These are phyloP conservation scores for Silybum marianum DNA, from an alignment of 129 eudicot species.

Conservation along the genomic window DNA sequence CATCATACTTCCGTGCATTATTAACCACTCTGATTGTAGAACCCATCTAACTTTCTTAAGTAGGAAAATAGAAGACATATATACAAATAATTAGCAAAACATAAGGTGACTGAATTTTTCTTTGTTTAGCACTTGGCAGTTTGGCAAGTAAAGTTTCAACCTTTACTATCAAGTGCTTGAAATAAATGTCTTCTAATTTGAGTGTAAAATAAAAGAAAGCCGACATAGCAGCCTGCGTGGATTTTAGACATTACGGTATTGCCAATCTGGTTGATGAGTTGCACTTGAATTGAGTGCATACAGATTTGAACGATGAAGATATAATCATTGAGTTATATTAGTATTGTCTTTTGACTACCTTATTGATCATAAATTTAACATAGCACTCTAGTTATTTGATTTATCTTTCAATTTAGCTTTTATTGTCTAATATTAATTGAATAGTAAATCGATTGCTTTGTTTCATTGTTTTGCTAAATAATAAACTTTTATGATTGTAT, in stretches of 20 bases:
- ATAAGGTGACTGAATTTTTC: slow-evolving; percentile 4
- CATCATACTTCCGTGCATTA: neutral
- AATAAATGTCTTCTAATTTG: neutral
- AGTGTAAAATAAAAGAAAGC: neutral
- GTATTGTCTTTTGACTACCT: neutral
- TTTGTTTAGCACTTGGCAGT: neutral
- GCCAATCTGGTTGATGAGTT: neutral
- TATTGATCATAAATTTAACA: neutral
- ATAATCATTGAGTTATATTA: no score
- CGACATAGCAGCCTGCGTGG: neutral
- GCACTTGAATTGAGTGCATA: neutral
- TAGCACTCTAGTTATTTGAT: neutral
- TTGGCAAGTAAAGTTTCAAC: neutral
- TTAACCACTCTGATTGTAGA: no score
- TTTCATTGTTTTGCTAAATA: neutral
- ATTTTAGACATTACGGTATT: neutral
- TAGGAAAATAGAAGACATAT: neutral
- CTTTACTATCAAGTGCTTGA: neutral
- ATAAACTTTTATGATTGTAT: neutral
- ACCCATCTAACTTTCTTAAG: neutral
- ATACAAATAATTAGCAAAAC: neutral
- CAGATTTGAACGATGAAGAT: neutral
- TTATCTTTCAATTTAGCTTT: neutral
- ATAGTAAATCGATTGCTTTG: neutral
- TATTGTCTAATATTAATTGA: neutral